Evolutionary conservation across 305 asterid genomes (phyloP).

Genomic region (Rubia tinctorum): DNA sequence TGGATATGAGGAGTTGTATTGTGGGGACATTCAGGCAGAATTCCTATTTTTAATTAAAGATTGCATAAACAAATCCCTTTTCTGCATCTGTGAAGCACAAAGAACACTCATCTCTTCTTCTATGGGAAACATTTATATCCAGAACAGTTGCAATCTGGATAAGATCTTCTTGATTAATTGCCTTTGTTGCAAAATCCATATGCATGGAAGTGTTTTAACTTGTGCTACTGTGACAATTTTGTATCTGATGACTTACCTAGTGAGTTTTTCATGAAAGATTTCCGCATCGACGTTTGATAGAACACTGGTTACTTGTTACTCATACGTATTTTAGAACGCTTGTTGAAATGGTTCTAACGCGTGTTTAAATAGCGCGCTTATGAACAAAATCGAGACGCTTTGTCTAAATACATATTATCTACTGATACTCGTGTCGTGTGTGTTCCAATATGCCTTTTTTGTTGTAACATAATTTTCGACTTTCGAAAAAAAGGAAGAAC

Average conservation of each 20-base stretch:
- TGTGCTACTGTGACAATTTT: neutral
- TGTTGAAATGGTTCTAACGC: neutral
- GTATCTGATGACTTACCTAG: neutral
- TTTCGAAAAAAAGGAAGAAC: constrained; percentile 2
- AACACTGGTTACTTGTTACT: neutral
- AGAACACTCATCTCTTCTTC: neutral
- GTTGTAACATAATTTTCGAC: neutral
- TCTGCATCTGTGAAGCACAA: constrained; percentile 11
- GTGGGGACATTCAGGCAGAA: constrained; percentile 18
- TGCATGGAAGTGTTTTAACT: neutral
- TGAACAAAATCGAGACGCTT: neutral
- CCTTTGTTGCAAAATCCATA: neutral
- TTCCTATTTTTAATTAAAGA: neutral
- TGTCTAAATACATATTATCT: neutral
- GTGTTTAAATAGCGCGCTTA: neutral
- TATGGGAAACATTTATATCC: constrained; percentile 15
- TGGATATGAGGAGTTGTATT: constrained; percentile 14
- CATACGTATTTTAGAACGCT: neutral
- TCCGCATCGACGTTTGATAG: neutral
- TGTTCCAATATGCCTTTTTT: neutral
- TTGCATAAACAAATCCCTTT: neutral
- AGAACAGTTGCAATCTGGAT: constrained; percentile 22
- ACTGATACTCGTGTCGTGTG: too few relatives aligned
- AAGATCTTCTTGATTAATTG: constrained; percentile 13
- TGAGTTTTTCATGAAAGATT: neutral